Evolutionary conservation across 345 rosid species (phyloP).

Genomic region (Combretum micranthum): DNA sequence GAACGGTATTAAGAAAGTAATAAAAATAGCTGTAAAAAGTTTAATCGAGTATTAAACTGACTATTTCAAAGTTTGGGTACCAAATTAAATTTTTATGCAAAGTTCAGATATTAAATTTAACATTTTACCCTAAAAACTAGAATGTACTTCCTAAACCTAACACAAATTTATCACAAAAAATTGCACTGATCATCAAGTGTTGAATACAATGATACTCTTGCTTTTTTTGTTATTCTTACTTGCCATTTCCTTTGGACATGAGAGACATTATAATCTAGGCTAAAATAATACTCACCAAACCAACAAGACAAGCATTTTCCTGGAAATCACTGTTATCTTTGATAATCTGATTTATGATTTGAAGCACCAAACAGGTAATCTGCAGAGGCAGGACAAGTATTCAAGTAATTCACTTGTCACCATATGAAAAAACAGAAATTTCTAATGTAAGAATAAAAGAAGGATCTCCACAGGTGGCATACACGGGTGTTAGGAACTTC

Average conservation of each 20-base stretch:
- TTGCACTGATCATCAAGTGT: too few species aligned
- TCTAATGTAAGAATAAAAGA: constrained; percentile 2
- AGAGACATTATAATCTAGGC: constrained; percentile 9
- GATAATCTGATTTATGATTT: constrained; percentile 74
- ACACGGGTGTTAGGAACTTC: constrained; percentile 79
- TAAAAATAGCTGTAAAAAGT: too few species aligned
- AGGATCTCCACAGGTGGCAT: constrained; percentile 22
- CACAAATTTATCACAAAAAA: too few species aligned
- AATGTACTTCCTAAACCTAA: too few species aligned
- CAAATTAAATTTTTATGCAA: too few species aligned
- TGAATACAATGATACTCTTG: too few species aligned
- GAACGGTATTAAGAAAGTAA: too few species aligned
- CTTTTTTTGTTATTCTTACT: neutral
- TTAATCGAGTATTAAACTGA: too few species aligned
- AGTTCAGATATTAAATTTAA: too few species aligned
- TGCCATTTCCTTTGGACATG: neutral
- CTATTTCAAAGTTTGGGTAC: too few species aligned
- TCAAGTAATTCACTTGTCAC: neutral
- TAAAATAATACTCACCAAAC: constrained; percentile 45
- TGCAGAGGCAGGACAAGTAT: constrained; percentile 27
- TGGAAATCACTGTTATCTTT: constrained; percentile 82
- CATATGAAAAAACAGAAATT: constrained; percentile 4
- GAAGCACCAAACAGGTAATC: constrained; percentile 86
- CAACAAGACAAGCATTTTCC: constrained; percentile 99
- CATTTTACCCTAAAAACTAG: too few species aligned